A percentile compares a stretch with the other conserved stretches of the same genome.
These are phyloP conservation scores for Wickerhamiella sorbophila DNA, from an alignment of 805 yeast species.

Conservation along the genomic window DNA sequence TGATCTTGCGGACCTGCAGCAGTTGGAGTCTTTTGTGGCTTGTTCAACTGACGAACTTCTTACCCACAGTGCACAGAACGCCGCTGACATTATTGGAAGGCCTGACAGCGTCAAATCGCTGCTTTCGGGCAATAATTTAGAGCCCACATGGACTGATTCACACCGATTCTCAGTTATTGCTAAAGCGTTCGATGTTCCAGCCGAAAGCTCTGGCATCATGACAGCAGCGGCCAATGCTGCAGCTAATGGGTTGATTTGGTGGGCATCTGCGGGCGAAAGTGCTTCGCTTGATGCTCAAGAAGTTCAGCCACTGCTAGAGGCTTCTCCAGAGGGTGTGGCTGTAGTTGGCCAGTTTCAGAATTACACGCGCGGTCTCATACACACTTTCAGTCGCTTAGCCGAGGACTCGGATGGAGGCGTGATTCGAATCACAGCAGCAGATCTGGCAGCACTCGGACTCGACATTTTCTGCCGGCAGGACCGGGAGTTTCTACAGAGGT, in stretches of 20 bases:
- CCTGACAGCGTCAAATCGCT: conserved; percentile 2
- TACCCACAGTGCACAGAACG: conserved; percentile 21
- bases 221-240: conserved; percentile 14
- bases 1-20: conserved; percentile 33
- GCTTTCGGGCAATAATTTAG: not conserved
- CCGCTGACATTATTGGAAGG: conserved; percentile 13
- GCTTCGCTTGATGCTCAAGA: conserved; percentile 23
- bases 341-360: conserved; percentile 40
- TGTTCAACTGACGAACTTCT: conserved; percentile 55
- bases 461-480: conserved; percentile 39
- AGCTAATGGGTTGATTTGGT: conserved; percentile 52
- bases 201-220: conserved; percentile 5
- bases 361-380: conserved; percentile 32
- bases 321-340: conserved; percentile 27
- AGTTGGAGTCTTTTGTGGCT: conserved; percentile 35
- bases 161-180: conserved; percentile 17
- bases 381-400: conserved; percentile 27
- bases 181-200: conserved; percentile 10
- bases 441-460: conserved; percentile 42
- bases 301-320: conserved; percentile 16
- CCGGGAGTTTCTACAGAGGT: conserved; percentile 30
- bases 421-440: conserved; percentile 29
- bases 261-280: conserved; percentile 74
- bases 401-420: conserved; percentile 20
- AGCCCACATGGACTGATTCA: conserved; percentile 19